phyloP scores from a whole-genome alignment of 2,329 filamentous ascomycete species.

The Fusarium sp. region DNA sequence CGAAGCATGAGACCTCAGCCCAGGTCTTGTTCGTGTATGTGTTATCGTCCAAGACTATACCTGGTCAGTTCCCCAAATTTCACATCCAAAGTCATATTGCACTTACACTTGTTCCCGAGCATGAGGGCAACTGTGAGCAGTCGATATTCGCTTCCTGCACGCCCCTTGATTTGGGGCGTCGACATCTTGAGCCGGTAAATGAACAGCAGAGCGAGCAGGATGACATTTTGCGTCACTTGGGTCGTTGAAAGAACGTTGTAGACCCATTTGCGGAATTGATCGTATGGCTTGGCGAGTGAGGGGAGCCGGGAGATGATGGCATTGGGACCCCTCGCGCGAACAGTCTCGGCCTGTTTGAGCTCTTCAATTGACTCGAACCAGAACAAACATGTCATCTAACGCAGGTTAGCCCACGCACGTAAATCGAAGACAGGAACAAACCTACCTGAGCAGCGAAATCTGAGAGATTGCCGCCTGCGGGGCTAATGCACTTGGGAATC shows the following conservation, averaged over 20 bases:
- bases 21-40: constrained; percentile 99
- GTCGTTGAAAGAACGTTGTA: constrained; percentile 91
- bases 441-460: constrained; percentile 86
- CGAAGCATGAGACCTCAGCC: constrained; percentile 96
- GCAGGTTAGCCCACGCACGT: constrained; percentile 16
- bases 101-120: constrained; percentile 94
- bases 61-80: constrained; percentile 33
- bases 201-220: constrained; percentile 89
- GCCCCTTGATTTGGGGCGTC: constrained; percentile 90
- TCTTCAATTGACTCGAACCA: constrained; percentile 95
- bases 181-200: constrained; percentile 92
- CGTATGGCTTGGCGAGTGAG: constrained; percentile 78
- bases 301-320: constrained; percentile 66
- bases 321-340: constrained; percentile 56
- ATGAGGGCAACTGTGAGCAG: constrained; percentile 94
- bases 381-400: constrained; percentile 92
- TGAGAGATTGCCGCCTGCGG: constrained; percentile 79
- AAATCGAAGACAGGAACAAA: constrained; percentile 5
- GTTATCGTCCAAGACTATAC: constrained; percentile 89
- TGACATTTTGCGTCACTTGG: constrained; percentile 95
- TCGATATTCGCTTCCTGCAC: constrained; percentile 92
- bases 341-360: constrained; percentile 78
- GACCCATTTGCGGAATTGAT: constrained; percentile 93
- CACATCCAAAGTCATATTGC: background rate
- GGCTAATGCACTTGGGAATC: constrained; percentile 81